Percentiles rank a stretch among this genome's conserved stretches.
Evolutionary conservation across 176 grass and related monocot genomes (phyloP).

Genomic region (Elymus sibiricus): DNA sequence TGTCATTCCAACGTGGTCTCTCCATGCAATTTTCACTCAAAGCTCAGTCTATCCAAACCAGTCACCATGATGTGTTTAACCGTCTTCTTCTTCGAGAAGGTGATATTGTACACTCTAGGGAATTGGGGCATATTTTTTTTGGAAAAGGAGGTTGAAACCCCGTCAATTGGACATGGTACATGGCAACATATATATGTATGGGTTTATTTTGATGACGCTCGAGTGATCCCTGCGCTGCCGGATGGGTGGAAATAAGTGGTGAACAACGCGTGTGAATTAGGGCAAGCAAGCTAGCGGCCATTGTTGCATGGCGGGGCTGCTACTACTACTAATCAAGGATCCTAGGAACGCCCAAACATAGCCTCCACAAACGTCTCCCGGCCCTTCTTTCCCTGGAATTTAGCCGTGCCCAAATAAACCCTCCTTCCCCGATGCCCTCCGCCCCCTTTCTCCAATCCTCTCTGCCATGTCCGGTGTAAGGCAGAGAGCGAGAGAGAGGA

Average conservation of each 20-base stretch:
- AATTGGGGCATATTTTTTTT: too few relatives aligned
- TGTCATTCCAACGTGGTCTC: too few relatives aligned
- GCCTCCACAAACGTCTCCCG: constrained; percentile 58
- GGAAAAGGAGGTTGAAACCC: too few relatives aligned
- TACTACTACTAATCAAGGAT: neutral
- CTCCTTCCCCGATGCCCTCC: constrained; percentile 20
- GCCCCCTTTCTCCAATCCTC: constrained; percentile 47
- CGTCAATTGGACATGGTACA: too few relatives aligned
- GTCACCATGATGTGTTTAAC: too few relatives aligned
- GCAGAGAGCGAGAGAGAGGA: constrained; percentile 40
- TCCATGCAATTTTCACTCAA: too few relatives aligned
- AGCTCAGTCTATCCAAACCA: too few relatives aligned
- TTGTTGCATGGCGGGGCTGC: neutral
- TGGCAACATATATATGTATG: too few relatives aligned
- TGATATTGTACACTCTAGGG: too few relatives aligned
- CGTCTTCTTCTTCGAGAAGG: too few relatives aligned
- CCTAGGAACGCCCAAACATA: constrained; percentile 31
- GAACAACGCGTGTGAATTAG: neutral
- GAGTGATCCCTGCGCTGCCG: too few relatives aligned
- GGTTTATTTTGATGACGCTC: too few relatives aligned
- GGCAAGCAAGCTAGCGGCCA: neutral
- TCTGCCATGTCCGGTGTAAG: constrained; percentile 54
- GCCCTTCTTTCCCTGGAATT: constrained; percentile 53
- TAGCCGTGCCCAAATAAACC: constrained; percentile 45
- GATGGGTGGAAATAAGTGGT: neutral